Base-by-base conservation (phyloP, 805 yeast genomes). In the Maudiozyma pseudohumilis region DNA sequence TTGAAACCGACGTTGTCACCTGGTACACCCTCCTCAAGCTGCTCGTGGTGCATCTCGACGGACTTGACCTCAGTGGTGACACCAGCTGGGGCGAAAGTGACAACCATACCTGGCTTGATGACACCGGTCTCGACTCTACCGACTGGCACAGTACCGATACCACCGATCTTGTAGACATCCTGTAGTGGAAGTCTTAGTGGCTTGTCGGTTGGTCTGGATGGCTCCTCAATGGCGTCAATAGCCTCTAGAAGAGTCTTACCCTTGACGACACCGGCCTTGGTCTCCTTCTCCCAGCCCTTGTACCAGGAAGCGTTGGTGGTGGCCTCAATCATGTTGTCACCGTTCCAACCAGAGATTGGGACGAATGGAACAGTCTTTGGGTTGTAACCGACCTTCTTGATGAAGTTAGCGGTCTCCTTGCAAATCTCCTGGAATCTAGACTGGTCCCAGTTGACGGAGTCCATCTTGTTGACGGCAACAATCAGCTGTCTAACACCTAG, bases 401-500 rank as follows among this genome's bases (percentile, higher is more conserved):
- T 75, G 75, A 80, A 80, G 72, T 76, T 77, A 50, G 80, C 63
- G 56, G 84, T 73, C 70, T 81, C 86, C 75, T 77, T 77, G 64
- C 68, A 62, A 56, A 80, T 80, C 65, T 80, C 87, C 55, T 77
- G 76, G 72, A 69, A 84, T 71, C 94, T 80, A 56, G 70, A 63
- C 74, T 83, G 76, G 54, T 76, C 72, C 94, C 94, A 83, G 65
- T 82, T 80, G 63, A 79, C 86, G 65, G 92, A 78, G 75, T 83
- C 94, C 94, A 83, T 84, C 84, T 83, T 83, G 87, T 83, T 83
- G 71, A 82, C 75, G 59, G 92, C 94, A 69, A 83, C 88, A 63
- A 83, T 80, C 65, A 83, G 74, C 69, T 81, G 89, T 54, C 68
- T 75, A 52, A 83, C 92, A 74, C 94, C 94, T 59, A 84, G 74